A percentile compares a stretch with the other conserved stretches of the same genome.
These are phyloP conservation scores for Malbranchea zuffiana DNA, from an alignment of 2,329 filamentous ascomycete genomes.

Conservation along the genomic window DNA sequence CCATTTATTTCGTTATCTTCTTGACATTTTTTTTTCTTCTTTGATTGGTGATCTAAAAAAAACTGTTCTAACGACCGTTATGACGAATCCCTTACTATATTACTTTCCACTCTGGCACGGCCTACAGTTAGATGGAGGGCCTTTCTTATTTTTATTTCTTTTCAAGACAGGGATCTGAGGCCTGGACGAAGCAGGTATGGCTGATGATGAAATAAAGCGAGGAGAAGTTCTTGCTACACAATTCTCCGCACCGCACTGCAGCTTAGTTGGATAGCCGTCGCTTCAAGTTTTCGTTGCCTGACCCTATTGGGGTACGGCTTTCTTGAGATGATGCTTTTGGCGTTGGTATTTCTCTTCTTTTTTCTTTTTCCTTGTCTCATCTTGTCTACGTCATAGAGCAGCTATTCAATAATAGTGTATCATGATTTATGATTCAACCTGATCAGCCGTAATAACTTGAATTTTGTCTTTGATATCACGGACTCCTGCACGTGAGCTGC, in stretches of 20 bases:
- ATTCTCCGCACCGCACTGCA: too few species aligned
- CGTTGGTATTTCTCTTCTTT: neutral
- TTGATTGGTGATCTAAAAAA: slow-evolving; percentile 6
- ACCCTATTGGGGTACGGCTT: slow-evolving; percentile 1
- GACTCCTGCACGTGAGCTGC: slow-evolving; percentile 13
- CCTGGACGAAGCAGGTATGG: too few species aligned
- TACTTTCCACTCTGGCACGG: neutral
- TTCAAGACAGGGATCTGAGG: neutral
- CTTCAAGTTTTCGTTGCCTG: neutral
- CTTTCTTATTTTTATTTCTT: neutral
- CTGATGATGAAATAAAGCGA: too few species aligned
- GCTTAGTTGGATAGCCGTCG: too few species aligned
- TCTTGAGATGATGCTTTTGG: slow-evolving; percentile 1
- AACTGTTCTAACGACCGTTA: slow-evolving; percentile 8
- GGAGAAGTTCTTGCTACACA: too few species aligned
- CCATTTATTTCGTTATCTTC: slow-evolving; percentile 1
- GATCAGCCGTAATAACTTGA: too few species aligned
- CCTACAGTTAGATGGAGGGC: neutral
- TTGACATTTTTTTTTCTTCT: neutral
- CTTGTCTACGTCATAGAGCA: too few species aligned
- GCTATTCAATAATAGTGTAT: too few species aligned
- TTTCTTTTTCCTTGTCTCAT: neutral
- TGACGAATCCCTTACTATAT: neutral
- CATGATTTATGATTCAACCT: too few species aligned
- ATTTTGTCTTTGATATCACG: too few species aligned